A percentile compares a stretch with the other conserved stretches of the same genome.
These are phyloP conservation scores for Isoetes engelmannii DNA, from an alignment of 83 land plant genomes.

Conservation along the genomic window DNA sequence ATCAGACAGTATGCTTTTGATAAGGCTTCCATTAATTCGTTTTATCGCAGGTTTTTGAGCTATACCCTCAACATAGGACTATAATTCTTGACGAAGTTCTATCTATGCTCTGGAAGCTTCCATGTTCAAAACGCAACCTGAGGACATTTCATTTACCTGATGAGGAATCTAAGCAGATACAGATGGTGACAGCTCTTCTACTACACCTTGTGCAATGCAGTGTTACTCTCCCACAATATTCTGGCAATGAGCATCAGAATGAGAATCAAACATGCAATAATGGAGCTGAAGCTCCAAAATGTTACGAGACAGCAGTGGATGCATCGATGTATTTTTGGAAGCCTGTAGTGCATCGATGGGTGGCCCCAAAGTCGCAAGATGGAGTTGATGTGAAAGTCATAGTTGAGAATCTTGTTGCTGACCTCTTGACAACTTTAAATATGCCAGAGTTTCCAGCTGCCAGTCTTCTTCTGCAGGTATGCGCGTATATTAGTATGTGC, in stretches of 20 bases:
- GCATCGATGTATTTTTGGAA: conserved; percentile 76
- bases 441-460: conserved; percentile 97
- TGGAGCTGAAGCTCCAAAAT: conserved; percentile 34
- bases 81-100: conserved; percentile 75
- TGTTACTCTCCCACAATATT: conserved; percentile 48
- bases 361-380: conserved; percentile 68
- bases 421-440: conserved; percentile 75
- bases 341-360: conserved; percentile 78
- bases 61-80: conserved; percentile 71
- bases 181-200: conserved; percentile 85
- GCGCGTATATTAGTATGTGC: not conserved
- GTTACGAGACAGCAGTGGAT: conserved; percentile 65
- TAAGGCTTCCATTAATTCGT: not conserved
- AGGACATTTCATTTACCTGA: conserved; percentile 86
- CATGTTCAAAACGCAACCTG: conserved; percentile 62
- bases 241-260: not conserved
- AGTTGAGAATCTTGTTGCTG: conserved; percentile 77
- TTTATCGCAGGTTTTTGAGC: conserved; percentile 54
- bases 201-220: conserved; percentile 86
- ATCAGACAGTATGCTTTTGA: not conserved
- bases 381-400: conserved; percentile 66
- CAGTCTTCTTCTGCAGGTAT: conserved; percentile 77
- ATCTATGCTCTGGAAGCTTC: conserved; percentile 71
- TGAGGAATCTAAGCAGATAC: conserved; percentile 93
- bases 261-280: conserved; percentile 15